Evolutionary conservation across 495 filamentous ascomycete genomes (phyloP).

Genomic region (Delitschia confertaspora): DNA sequence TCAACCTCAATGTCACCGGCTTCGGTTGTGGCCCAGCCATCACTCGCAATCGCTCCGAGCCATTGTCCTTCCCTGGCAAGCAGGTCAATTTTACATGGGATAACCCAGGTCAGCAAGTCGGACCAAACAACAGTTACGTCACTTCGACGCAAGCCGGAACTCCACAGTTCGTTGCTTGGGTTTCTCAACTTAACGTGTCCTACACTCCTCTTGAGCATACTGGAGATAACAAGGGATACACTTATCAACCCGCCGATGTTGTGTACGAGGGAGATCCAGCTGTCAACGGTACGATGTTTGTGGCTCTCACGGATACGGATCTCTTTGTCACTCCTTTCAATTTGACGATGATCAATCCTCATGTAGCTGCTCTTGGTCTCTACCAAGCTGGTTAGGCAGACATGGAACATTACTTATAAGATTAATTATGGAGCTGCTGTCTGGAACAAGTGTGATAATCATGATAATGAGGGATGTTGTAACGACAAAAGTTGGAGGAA

Average conservation of each 20-base stretch:
- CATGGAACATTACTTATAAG: too few species aligned
- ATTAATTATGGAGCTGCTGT: too few species aligned
- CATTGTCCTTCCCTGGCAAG: constrained; percentile 68
- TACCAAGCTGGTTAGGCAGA: constrained; percentile 65
- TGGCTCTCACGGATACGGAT: constrained; percentile 65
- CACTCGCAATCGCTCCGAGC: constrained; percentile 53
- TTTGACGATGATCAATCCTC: constrained; percentile 60
- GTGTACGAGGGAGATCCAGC: constrained; percentile 59
- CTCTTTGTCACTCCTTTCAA: constrained; percentile 69
- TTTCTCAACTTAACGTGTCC: constrained; percentile 75
- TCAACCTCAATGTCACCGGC: constrained; percentile 43
- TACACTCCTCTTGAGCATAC: constrained; percentile 59
- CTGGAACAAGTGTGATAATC: too few species aligned
- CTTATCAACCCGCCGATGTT: constrained; percentile 56
- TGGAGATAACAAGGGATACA: constrained; percentile 49
- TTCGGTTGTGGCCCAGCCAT: constrained; percentile 55
- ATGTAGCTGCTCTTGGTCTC: constrained; percentile 65
- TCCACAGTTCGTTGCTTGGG: constrained; percentile 66
- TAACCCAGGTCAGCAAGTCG: constrained; percentile 54
- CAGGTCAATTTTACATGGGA: constrained; percentile 68
- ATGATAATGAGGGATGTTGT: too few species aligned
- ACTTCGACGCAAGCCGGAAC: constrained; percentile 51
- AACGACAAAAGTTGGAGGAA: too few species aligned
- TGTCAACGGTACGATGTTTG: constrained; percentile 71
- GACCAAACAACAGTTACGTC: constrained; percentile 74